phyloP scores from a whole-genome alignment of 768 basidiomycete genomes.

The Leccinum longicurvipes region DNA sequence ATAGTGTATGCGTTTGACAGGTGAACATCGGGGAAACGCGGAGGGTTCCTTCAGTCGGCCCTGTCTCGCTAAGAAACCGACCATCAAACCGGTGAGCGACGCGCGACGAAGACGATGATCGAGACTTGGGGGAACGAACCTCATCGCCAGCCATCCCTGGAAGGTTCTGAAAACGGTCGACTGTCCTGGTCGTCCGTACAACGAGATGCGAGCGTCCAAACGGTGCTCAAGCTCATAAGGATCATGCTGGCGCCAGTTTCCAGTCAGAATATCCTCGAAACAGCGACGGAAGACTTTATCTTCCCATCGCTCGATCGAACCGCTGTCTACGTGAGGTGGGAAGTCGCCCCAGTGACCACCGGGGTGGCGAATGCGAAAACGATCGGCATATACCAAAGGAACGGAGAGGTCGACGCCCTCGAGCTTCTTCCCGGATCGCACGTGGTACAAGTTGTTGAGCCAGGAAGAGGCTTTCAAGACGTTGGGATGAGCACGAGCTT shows the following conservation, averaged over 20 bases:
- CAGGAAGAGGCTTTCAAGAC: conserved; percentile 53
- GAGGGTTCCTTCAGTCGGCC: conserved; percentile 65
- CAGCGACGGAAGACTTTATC: conserved; percentile 55
- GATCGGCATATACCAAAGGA: conserved; percentile 69
- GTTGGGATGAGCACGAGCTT: conserved; percentile 66
- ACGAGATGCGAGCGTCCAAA: conserved; percentile 55
- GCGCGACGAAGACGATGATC: neutral
- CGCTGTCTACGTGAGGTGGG: conserved; percentile 55
- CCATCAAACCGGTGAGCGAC: neutral
- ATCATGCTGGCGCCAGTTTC: conserved; percentile 64
- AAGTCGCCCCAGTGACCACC: conserved; percentile 54
- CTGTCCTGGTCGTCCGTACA: conserved; percentile 58
- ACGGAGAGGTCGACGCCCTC: conserved; percentile 59
- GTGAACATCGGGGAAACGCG: conserved; percentile 60
- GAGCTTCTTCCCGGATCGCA: conserved; percentile 33
- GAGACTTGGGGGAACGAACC: conserved; percentile 36
- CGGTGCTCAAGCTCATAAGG: conserved; percentile 61
- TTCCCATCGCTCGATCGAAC: conserved; percentile 74
- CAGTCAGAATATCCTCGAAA: conserved; percentile 58
- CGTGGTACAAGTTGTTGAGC: conserved; percentile 64
- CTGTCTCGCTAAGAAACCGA: conserved; percentile 47
- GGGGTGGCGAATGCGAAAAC: conserved; percentile 70
- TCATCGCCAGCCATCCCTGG: conserved; percentile 77
- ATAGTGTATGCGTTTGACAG: conserved; percentile 71
- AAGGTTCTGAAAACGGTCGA: conserved; percentile 58